Evolutionary conservation across 2,329 filamentous ascomycete genomes (phyloP).

Genomic region (Neodidymelliopsis sp.): DNA sequence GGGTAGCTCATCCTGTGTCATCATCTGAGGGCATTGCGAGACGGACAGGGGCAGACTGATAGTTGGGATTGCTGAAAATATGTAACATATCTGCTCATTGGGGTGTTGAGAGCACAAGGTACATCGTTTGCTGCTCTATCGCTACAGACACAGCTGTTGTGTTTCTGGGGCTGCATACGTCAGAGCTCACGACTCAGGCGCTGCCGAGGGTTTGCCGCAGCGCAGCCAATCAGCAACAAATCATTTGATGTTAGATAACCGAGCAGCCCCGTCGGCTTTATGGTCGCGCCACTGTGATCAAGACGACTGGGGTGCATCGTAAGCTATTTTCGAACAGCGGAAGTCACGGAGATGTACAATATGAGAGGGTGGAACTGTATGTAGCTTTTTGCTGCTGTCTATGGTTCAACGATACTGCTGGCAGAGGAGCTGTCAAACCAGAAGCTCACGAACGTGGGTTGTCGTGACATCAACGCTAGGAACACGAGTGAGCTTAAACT

Average conservation of each 20-base stretch:
- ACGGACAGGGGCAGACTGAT: too few species aligned
- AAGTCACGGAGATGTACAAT: too few species aligned
- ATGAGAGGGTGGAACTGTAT: background rate
- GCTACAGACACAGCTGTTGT: background rate
- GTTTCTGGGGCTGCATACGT: constrained; percentile 4
- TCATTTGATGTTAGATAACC: constrained; percentile 15
- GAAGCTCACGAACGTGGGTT: background rate
- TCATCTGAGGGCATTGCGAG: background rate
- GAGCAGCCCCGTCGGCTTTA: constrained; percentile 12
- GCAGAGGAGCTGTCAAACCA: background rate
- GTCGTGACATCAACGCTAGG: background rate
- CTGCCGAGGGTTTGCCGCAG: constrained; percentile 5
- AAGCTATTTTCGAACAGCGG: background rate
- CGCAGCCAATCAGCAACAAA: constrained; percentile 13
- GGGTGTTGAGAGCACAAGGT: too few species aligned
- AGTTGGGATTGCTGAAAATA: background rate
- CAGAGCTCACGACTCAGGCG: constrained; percentile 11
- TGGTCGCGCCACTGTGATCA: background rate
- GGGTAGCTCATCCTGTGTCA: constrained; percentile 8
- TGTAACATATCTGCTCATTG: background rate
- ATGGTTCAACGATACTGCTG: background rate
- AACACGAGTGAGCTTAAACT: constrained; percentile 29
- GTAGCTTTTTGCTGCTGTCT: constrained; percentile 1
- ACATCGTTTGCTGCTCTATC: background rate
- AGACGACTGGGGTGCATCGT: background rate